Percentiles rank a stretch among this genome's conserved stretches.
Evolutionary conservation across 305 asterid genomes (phyloP).

Genomic region (Solanum hybrid): DNA sequence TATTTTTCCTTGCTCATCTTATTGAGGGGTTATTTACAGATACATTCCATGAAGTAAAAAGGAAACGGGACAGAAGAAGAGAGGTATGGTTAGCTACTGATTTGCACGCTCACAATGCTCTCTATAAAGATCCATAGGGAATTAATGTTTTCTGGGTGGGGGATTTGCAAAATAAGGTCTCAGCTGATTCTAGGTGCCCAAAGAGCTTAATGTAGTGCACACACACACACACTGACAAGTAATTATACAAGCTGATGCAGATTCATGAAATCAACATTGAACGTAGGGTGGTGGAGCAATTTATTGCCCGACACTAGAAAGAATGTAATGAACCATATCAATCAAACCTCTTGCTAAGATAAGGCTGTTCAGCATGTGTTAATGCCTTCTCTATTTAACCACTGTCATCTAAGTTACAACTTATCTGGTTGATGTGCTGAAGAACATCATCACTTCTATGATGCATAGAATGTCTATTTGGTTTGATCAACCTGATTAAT

Average conservation of each 20-base stretch:
- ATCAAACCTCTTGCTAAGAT: not conserved
- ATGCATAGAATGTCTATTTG: not conserved
- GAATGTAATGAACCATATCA: not conserved
- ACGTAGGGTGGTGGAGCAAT: not conserved
- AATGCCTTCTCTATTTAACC: not conserved
- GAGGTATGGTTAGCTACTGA: slow-evolving; percentile 41
- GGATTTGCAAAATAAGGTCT: not conserved
- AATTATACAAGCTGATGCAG: not conserved
- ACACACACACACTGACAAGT: not conserved
- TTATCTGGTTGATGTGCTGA: not conserved
- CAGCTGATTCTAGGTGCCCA: not conserved
- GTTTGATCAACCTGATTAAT: not conserved
- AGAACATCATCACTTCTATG: not conserved
- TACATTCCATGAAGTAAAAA: slow-evolving; percentile 83
- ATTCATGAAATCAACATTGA: slow-evolving; percentile 1
- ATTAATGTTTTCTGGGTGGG: not conserved
- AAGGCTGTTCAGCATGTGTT: not conserved
- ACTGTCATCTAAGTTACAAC: not conserved
- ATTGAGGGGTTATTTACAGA: slow-evolving; percentile 37
- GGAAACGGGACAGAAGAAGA: slow-evolving; percentile 72
- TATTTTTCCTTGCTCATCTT: not conserved
- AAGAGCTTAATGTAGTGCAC: not conserved
- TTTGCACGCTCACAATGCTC: slow-evolving; percentile 1
- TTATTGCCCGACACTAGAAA: not conserved
- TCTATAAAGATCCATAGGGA: not conserved